Evolutionary conservation across 768 basidiomycete species (phyloP).

Genomic region (Boletus huronensis): DNA sequence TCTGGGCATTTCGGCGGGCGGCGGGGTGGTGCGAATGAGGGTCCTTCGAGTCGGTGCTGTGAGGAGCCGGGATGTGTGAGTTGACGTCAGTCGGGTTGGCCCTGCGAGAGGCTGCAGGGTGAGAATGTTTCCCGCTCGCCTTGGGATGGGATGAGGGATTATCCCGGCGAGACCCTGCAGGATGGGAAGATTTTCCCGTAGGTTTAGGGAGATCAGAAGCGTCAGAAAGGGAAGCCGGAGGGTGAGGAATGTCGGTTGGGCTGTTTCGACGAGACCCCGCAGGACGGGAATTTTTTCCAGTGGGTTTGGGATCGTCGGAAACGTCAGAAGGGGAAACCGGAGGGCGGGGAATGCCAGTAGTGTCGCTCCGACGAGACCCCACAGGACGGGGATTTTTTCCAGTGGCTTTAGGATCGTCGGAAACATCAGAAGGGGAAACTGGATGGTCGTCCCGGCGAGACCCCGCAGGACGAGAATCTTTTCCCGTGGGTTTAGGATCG

Average conservation of each 20-base stretch:
- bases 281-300: neutral
- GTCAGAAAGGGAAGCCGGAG: neutral
- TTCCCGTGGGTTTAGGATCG: neutral
- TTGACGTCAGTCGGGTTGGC: neutral
- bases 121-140: neutral
- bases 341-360: neutral
- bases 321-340: neutral
- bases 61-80: neutral
- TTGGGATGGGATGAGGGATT: neutral
- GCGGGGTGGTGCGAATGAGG: neutral
- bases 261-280: too few relatives aligned
- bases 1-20: neutral
- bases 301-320: neutral
- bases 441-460: neutral
- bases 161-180: too few relatives aligned
- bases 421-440: neutral
- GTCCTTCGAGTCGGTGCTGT: neutral
- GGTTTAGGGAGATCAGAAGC: neutral
- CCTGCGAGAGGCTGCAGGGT: neutral
- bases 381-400: neutral
- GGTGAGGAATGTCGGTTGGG: neutral
- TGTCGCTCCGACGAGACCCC: neutral
- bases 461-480: neutral
- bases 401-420: neutral
- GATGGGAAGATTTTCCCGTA: neutral